Evolutionary conservation across 768 basidiomycete species (phyloP).

Genomic region (Tubosaeta sp.): DNA sequence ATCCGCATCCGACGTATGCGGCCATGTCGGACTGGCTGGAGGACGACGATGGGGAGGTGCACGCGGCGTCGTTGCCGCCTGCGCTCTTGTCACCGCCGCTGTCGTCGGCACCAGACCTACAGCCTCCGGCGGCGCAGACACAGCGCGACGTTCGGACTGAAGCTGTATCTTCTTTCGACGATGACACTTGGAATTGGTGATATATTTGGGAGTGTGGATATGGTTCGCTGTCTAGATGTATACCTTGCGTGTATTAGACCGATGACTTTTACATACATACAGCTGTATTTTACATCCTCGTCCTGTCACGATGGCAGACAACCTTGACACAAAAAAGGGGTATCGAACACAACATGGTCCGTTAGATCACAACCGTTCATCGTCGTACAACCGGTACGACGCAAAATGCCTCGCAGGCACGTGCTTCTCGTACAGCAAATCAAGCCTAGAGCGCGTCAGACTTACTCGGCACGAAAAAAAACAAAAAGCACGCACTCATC

Average conservation of each 20-base stretch:
- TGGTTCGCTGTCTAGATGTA: no score
- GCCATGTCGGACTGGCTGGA: slow-evolving; percentile 26
- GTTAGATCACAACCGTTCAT: not conserved
- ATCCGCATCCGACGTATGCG: slow-evolving; percentile 11
- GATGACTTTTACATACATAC: no score
- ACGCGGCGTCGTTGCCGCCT: slow-evolving; percentile 11
- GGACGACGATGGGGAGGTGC: slow-evolving; percentile 33
- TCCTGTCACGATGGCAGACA: no score
- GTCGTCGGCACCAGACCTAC: not conserved
- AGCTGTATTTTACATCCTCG: not conserved
- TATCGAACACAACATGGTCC: not conserved
- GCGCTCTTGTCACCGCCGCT: not conserved
- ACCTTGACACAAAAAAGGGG: no score
- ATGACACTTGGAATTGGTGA: slow-evolving; percentile 63
- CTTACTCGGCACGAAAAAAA: not conserved
- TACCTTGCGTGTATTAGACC: not conserved
- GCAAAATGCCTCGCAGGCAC: slow-evolving; percentile 28
- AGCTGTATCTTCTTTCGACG: slow-evolving; percentile 26
- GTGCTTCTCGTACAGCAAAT: slow-evolving; percentile 28
- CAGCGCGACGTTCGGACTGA: not conserved
- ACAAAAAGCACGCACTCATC: slow-evolving; percentile 30
- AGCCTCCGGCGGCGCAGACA: not conserved
- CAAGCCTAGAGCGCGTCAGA: slow-evolving; percentile 15
- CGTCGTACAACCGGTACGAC: slow-evolving; percentile 13
- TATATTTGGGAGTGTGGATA: not conserved